Evolutionary conservation across 139 green algal species (phyloP).

Genomic region (Edaphochlamys debaryana): DNA sequence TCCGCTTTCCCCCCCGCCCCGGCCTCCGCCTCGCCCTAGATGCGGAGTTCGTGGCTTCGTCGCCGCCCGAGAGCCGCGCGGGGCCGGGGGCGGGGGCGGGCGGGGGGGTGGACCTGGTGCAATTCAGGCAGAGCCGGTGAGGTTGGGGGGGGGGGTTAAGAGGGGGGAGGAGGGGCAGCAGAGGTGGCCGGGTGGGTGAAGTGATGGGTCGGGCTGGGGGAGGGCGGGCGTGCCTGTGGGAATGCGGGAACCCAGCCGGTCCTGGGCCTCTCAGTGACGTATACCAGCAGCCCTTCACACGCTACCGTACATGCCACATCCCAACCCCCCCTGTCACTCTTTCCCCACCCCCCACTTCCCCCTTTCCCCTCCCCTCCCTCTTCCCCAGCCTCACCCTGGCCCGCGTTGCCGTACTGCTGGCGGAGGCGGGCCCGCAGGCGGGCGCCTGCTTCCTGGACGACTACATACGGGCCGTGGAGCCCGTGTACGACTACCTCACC

Average conservation of each 20-base stretch:
- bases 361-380: too few species aligned
- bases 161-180: not conserved
- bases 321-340: too few species aligned
- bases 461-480: constrained; percentile 90
- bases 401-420: constrained; percentile 89
- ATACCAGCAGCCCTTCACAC: too few species aligned
- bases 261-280: too few species aligned
- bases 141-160: not conserved
- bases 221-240: too few species aligned
- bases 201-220: too few species aligned
- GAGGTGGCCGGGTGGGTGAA: not conserved
- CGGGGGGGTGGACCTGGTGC: constrained; percentile 18
- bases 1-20: constrained; percentile 51
- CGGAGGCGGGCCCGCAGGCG: constrained; percentile 73
- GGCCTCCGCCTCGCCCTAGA: constrained; percentile 90
- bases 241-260: too few species aligned
- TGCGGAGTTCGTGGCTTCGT: constrained; percentile 92
- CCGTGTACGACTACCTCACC: constrained; percentile 96
- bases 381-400: constrained; percentile 81
- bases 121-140: constrained; percentile 44
- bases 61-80: constrained; percentile 51
- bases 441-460: constrained; percentile 90
- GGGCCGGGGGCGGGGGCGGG: not conserved
- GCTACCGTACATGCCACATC: too few species aligned
- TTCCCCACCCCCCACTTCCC: too few species aligned